Percentiles rank a stretch among this genome's conserved stretches.
phyloP scores from a whole-genome alignment of 2,329 filamentous ascomycete genomes.

The Bipolaris cookei region DNA sequence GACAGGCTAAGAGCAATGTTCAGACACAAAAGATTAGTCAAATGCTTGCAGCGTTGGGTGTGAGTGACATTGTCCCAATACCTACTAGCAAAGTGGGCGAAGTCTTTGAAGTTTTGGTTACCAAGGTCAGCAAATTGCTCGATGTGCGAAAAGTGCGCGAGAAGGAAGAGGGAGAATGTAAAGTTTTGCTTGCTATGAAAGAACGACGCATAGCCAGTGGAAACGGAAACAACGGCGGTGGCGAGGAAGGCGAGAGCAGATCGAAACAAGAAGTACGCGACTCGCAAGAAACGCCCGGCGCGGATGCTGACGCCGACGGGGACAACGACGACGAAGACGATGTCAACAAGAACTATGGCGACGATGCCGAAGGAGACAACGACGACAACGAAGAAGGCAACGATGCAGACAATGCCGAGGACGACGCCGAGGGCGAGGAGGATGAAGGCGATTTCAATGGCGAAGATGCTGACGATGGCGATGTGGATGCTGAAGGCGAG shows the following conservation, averaged over 20 bases:
- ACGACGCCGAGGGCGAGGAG: slow-evolving; percentile 36
- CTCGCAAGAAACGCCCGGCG: slow-evolving; percentile 28
- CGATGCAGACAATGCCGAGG: slow-evolving; percentile 39
- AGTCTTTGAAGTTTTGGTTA: slow-evolving; percentile 73
- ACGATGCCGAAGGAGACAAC: slow-evolving; percentile 30
- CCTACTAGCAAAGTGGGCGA: slow-evolving; percentile 74
- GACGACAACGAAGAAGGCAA: slow-evolving; percentile 30
- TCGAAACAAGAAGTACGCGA: slow-evolving; percentile 29
- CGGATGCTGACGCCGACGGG: slow-evolving; percentile 31
- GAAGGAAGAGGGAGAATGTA: slow-evolving; percentile 72
- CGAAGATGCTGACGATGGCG: slow-evolving; percentile 40
- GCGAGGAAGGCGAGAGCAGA: slow-evolving; percentile 15
- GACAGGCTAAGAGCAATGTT: slow-evolving; percentile 76
- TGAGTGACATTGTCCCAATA: slow-evolving; percentile 73
- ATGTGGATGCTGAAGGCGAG: slow-evolving; percentile 44
- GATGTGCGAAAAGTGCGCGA: slow-evolving; percentile 77
- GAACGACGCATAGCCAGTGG: slow-evolving; percentile 27
- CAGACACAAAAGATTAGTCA: slow-evolving; percentile 78
- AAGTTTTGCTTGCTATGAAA: slow-evolving; percentile 49
- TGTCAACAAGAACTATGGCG: slow-evolving; percentile 12
- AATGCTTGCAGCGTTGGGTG: slow-evolving; percentile 73
- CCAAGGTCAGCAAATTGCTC: slow-evolving; percentile 70
- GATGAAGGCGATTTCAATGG: slow-evolving; percentile 29
- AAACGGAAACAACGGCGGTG: slow-evolving; percentile 29
- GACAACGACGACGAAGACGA: slow-evolving; percentile 23